phyloP scores from a whole-genome alignment of 2,329 filamentous ascomycete genomes.

The Aureobasidium sp. region DNA sequence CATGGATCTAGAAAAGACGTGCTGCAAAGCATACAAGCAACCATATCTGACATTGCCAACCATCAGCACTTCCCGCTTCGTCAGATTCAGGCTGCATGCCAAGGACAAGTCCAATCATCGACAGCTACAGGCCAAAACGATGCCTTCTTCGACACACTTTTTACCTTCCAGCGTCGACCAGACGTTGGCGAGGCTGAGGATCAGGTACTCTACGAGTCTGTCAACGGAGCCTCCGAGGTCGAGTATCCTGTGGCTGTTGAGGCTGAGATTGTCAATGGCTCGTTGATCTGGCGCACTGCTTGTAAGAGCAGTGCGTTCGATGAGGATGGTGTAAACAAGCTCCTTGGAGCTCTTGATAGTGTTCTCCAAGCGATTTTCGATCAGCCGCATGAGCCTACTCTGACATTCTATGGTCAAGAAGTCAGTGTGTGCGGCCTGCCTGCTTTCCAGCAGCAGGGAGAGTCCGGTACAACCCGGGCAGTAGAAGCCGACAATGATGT shows the following conservation, averaged over 20 bases:
- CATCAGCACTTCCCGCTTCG: conserved; percentile 74
- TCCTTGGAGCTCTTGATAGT: conserved; percentile 55
- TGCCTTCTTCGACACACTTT: conserved; percentile 55
- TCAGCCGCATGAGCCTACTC: conserved; percentile 42
- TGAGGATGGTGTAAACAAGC: conserved; percentile 35
- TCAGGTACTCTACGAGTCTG: conserved; percentile 51
- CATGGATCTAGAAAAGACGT: conserved; percentile 61
- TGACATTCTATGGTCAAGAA: conserved; percentile 46
- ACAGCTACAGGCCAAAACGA: background rate
- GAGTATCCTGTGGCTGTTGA: conserved; percentile 81
- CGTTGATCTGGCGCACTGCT: conserved; percentile 64
- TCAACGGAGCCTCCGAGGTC: conserved; percentile 58
- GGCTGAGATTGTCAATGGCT: conserved; percentile 55
- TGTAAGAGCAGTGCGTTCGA: conserved; percentile 54
- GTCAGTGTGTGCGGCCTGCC: conserved; percentile 62
- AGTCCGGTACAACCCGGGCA: background rate
- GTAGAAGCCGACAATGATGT: background rate
- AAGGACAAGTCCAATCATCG: conserved; percentile 39
- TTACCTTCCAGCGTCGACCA: conserved; percentile 56
- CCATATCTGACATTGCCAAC: conserved; percentile 57
- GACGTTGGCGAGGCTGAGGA: conserved; percentile 24
- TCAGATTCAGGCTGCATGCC: conserved; percentile 50
- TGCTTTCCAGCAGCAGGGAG: conserved; percentile 29
- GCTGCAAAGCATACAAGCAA: conserved; percentile 66
- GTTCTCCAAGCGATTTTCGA: conserved; percentile 52